Base-by-base conservation (phyloP, 2,329 filamentous ascomycete species). In the Penicillium sp. region DNA sequence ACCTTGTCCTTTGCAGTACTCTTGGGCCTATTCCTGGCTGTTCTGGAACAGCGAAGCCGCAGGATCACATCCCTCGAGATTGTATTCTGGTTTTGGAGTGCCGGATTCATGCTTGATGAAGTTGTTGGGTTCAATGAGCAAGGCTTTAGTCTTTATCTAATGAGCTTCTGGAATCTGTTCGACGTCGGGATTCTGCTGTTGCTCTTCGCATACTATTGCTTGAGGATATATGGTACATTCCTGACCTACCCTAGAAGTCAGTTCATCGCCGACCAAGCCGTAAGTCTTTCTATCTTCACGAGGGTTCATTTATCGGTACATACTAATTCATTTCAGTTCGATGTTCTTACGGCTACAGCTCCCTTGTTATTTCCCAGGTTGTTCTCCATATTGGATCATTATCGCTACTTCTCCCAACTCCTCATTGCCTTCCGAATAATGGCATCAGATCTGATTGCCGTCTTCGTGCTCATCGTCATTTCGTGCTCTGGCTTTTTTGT, bases 121-220 rank as follows among this genome's bases (percentile, higher is more conserved):
- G 84, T 97, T 23, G 92, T 97, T 19, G 92, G 92, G 11, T 97
- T 97, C 80, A 96, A 92, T 64, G 93, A 97, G 73, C 92, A 97
- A 75, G 93, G 93, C 3, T 97, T 97, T 72, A 92, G 92, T 38
- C 84, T 97, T 31, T 97, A 97, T 76, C 91, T 97, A 68, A 93
- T 97, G 87, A 96, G 91, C 72, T 94, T 97, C 73, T 97, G 93
- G 93, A 97, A 97, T 73, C 86, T 92, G 38, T 96, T 97, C 73
- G 93, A 97, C 70, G 79, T 97, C 38, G 92, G 92, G 9, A 97
- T 97, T 52, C 78, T 97, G 51, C 77, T 96, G 25, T 79, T 97
- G 59, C 85, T 97, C 65, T 86, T 95, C 67, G 84, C 90, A 54
- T 97, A 97, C 78, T 96, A 96, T 72, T 90, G 89, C 67, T 86